Conservation (phyloP, 345 rosid genomes). For the Hibiscus trionum region DNA sequence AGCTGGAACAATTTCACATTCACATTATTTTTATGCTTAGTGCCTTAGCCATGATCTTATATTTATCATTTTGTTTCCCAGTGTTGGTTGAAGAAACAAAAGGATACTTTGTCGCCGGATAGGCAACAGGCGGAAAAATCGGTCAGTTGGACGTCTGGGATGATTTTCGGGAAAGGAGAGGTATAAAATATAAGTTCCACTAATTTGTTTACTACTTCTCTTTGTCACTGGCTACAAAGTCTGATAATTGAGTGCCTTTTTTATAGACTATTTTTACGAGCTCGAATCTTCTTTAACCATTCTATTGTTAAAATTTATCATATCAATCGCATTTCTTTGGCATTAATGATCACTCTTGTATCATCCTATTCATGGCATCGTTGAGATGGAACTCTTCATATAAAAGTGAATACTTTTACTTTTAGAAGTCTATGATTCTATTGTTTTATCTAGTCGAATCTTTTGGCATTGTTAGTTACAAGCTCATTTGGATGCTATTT, state of each 20-base stretch:
- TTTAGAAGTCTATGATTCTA: background rate
- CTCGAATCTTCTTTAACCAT: background rate
- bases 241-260: background rate
- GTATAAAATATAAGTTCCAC: slow-evolving; percentile 24
- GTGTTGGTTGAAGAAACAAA: slow-evolving; percentile 99
- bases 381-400: slow-evolving; percentile 70
- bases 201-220: background rate
- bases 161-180: slow-evolving; percentile 88
- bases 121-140: slow-evolving; percentile 41
- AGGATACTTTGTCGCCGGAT: slow-evolving; percentile 61
- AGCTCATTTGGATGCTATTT: background rate
- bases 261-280: background rate
- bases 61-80: slow-evolving; percentile 15
- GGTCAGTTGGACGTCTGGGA: slow-evolving; percentile 86
- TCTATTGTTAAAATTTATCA: background rate
- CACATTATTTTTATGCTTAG: too few relatives aligned
- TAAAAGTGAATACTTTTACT: slow-evolving; percentile 51
- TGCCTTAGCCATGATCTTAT: background rate
- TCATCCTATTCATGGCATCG: slow-evolving; percentile 49
- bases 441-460: background rate
- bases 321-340: background rate
- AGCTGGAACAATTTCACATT: background rate
- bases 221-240: background rate
- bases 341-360: background rate
- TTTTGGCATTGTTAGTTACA: background rate